Conservation (phyloP, 208 protist genomes). For the Leishmania major region DNA sequence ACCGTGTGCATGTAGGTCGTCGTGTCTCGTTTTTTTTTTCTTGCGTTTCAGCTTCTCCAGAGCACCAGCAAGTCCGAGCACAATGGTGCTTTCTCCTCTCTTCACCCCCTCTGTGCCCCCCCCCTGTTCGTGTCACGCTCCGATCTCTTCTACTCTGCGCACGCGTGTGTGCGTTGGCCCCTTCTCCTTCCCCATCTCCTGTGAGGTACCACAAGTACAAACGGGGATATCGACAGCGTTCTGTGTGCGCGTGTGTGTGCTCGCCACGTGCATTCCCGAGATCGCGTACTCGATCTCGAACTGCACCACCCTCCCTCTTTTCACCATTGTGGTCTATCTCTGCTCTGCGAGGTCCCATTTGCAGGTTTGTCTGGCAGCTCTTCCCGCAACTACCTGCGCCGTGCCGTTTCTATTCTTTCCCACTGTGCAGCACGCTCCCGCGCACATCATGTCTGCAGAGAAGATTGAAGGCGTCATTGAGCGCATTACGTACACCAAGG, state of each 20-base stretch:
- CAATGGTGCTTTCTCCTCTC: background rate
- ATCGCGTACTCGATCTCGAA: background rate
- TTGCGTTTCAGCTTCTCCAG: background rate
- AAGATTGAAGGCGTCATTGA: slow-evolving; percentile 79
- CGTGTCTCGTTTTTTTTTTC: background rate
- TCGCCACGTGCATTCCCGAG: no score
- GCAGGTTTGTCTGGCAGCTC: background rate
- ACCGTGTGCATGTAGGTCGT: background rate
- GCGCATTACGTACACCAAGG: slow-evolving; percentile 86
- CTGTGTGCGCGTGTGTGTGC: background rate
- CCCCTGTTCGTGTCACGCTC: no score
- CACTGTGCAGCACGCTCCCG: background rate
- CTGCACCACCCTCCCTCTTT: background rate
- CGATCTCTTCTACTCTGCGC: background rate
- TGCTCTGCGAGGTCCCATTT: background rate
- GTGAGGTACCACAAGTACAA: background rate
- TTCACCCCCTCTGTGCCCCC: background rate
- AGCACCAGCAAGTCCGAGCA: background rate
- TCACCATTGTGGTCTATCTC: background rate
- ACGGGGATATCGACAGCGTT: background rate
- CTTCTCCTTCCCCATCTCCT: background rate
- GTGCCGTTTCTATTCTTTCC: background rate
- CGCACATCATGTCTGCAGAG: slow-evolving; percentile 43
- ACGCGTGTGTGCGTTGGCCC: background rate
- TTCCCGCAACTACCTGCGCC: background rate